phyloP scores from a whole-genome alignment of 371 early-diverging fungal species.

The Massospora cicadina region DNA sequence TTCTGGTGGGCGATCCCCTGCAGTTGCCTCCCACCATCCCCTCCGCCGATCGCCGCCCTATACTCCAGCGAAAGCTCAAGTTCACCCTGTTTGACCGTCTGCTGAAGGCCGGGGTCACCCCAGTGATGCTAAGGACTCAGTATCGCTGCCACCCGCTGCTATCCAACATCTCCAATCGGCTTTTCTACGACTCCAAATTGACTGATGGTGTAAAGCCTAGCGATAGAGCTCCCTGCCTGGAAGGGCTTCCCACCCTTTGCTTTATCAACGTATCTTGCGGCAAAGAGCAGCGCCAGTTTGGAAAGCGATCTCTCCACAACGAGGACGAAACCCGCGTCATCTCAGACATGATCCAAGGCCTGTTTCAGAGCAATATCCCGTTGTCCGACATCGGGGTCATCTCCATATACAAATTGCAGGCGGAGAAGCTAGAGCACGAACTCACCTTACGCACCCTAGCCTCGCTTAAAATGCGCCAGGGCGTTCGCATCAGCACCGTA shows the following conservation, averaged over 20 bases:
- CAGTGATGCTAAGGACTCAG: slow-evolving; percentile 54
- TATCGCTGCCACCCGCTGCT: slow-evolving; percentile 44
- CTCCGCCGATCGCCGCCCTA: slow-evolving; percentile 18
- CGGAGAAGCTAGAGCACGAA: slow-evolving; percentile 22
- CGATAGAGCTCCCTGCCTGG: slow-evolving; percentile 26
- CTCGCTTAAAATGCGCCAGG: slow-evolving; percentile 17
- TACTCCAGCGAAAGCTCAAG: slow-evolving; percentile 41
- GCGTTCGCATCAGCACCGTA: slow-evolving; percentile 31
- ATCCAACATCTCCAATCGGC: neutral
- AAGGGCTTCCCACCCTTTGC: slow-evolving; percentile 31
- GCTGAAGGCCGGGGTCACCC: slow-evolving; percentile 12
- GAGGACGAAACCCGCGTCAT: slow-evolving; percentile 26
- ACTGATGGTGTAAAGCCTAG: slow-evolving; percentile 27
- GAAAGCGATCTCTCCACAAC: slow-evolving; percentile 24
- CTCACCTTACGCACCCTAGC: neutral
- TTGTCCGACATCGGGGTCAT: slow-evolving; percentile 34
- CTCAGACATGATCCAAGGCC: slow-evolving; percentile 17
- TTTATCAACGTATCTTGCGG: slow-evolving; percentile 40
- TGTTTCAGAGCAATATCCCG: slow-evolving; percentile 18
- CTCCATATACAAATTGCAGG: slow-evolving; percentile 28
- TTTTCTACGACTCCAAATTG: slow-evolving; percentile 25
- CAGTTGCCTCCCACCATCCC: slow-evolving; percentile 65
- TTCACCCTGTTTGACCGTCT: slow-evolving; percentile 53
- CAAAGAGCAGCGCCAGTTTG: slow-evolving; percentile 13
- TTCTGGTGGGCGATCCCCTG: slow-evolving; percentile 80